Evolutionary conservation across 2,329 filamentous ascomycete species (phyloP), one percentile per base, ranked within the genome.

Genomic region (Ustilaginoidea virens): DNA sequence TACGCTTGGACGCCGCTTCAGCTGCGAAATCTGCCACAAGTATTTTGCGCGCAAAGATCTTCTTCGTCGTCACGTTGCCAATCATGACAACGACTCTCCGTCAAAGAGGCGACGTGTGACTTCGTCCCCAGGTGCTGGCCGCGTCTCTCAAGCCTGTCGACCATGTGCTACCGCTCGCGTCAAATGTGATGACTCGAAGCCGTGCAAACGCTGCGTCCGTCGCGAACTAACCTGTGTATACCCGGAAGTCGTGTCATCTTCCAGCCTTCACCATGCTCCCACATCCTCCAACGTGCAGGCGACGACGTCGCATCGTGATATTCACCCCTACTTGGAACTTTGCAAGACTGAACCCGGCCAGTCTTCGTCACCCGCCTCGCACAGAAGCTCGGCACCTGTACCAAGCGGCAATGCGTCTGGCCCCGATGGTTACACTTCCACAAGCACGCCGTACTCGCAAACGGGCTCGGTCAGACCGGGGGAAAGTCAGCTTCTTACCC

Each of bases 111-210:
- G 63, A 20, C 55, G 61, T 9, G 56, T 56, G 28, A 53, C 55
- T 24, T 45, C 58, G 2, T 58, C 58, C 1, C 57, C 59, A 3
- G 57, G 52, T 11, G 51, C 58, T 2, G 57, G 60, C 13, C 60
- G 65, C 9, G 65, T 69, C 8, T 61, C 58, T 7, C 62, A 67
- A 36, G 65, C 65, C 10, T 69, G 65, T 36, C 55, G 56, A 15
- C 48, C 60, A 7, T 69, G 65, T 36, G 63, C 65, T 4, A 44
- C 55, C 12, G 63, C 65, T 8, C 53, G 65, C 13, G 61, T 69
- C 25, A 69, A 68, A 38, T 69, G 65, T 35, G 63, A 67, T 35
- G 65, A 69, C 32, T 42, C 51, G 14, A 69, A 69, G 44, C 65
- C 65, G 18, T 69, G 65, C 40, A 55, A 56, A 12, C 56, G 64